Evolutionary conservation across 139 green algal genomes (phyloP), one percentile per base, ranked within the genome.

Genomic region (Zygnema cylindricum): DNA sequence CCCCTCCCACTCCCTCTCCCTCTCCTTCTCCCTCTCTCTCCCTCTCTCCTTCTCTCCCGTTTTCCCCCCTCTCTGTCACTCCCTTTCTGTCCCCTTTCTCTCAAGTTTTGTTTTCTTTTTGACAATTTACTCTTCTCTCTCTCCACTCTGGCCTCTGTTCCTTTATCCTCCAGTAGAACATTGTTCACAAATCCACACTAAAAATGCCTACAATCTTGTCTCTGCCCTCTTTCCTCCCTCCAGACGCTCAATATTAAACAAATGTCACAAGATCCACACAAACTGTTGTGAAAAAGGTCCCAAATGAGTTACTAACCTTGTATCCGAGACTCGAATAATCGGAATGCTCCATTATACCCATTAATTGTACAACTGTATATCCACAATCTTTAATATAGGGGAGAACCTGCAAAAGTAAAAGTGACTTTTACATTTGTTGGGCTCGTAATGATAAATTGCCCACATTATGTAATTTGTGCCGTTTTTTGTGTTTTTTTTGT

Each of bases 251-350:
- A n/a, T n/a, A n/a, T n/a, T n/a, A n/a, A n/a, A n/a, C n/a, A n/a
- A n/a, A n/a, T n/a, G n/a, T n/a, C n/a, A n/a, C n/a, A n/a, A n/a
- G n/a, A n/a, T n/a, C n/a, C n/a, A n/a, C n/a, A n/a, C n/a, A n/a
- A n/a, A n/a, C n/a, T n/a, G n/a, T n/a, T 7, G 71, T 7, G 16
- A 43, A 79, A 79, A 16, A 79, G 16, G 71, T 43, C 11, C 16
- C 11, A 16, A 16, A 79, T 41, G 71, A 43, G 21, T 7, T 11
- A 7, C 71, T 43, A 25, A 84, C 76, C 73, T 93, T 88, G 92
- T 98, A 97, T 22, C 96, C 96, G 86, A 98, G 97, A 55, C 88
- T 96, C 0, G 90, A 96, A 85, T 98, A 99, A 89, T 98, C 98
- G 3, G 95, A 92, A 88, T 99, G 96, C 93, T 99, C 96, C 93